These are phyloP conservation scores for Suillus occidentalis DNA, from an alignment of 768 basidiomycete species.

Conservation along the genomic window DNA sequence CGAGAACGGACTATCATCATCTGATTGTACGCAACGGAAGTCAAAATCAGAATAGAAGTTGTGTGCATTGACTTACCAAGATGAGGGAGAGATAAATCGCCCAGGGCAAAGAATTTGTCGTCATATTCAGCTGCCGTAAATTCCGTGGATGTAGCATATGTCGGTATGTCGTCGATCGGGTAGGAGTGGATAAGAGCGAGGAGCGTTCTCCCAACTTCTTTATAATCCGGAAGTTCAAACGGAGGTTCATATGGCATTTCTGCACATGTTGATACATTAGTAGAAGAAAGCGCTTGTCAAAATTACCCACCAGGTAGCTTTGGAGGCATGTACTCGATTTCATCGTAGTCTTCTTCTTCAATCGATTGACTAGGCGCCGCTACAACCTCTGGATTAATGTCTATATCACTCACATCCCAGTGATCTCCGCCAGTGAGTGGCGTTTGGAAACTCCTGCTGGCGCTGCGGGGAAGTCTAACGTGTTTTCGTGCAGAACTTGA, in stretches of 20 bases:
- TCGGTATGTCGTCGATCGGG: conserved; percentile 33
- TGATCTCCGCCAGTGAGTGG: conserved; percentile 64
- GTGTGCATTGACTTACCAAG: conserved; percentile 21
- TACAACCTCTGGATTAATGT: conserved; percentile 31
- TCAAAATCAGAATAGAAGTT: background rate
- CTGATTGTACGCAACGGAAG: conserved; percentile 10
- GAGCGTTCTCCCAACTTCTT: conserved; percentile 37
- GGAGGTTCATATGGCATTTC: conserved; percentile 44
- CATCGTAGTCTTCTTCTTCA: conserved; percentile 39
- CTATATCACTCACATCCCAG: conserved; percentile 74
- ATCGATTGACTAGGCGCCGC: conserved; percentile 23
- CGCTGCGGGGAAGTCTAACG: conserved; percentile 52
- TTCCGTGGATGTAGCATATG: conserved; percentile 14
- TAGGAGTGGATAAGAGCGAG: conserved; percentile 37
- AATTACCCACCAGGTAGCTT: conserved; percentile 45
- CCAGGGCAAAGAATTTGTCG: conserved; percentile 20
- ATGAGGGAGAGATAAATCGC: conserved; percentile 19
- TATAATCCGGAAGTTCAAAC: conserved; percentile 53
- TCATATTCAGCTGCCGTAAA: conserved; percentile 24
- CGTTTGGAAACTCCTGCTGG: conserved; percentile 58
- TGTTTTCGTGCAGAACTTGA: conserved; percentile 72
- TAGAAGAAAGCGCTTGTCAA: background rate
- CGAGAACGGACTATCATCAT: conserved; percentile 31
- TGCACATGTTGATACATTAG: conserved; percentile 17
- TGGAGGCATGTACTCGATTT: conserved; percentile 58